Conservation (phyloP, 441 rosid species). For the Erysimum cheiri region DNA sequence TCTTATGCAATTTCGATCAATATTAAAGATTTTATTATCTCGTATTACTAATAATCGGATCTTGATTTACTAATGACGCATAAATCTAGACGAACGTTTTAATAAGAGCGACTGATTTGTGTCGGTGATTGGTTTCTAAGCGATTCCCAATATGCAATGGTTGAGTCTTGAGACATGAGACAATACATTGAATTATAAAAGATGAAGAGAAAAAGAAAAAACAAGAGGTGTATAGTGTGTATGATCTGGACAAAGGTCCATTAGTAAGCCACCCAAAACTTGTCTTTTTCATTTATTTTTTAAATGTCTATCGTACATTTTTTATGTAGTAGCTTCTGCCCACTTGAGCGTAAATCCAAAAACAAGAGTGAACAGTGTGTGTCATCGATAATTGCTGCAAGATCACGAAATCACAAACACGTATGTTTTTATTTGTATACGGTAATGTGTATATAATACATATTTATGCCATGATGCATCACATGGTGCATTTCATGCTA, state of each 20-base stretch:
- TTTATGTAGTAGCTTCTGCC: slow-evolving; percentile 38
- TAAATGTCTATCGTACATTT: slow-evolving; percentile 5
- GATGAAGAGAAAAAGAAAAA: not conserved
- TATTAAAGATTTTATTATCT: not conserved
- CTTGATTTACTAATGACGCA: slow-evolving; percentile 13
- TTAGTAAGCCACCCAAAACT: slow-evolving; percentile 46
- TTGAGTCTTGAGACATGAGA: slow-evolving; percentile 12
- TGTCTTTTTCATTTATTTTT: slow-evolving; percentile 39
- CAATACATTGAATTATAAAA: slow-evolving; percentile 25
- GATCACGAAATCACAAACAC: slow-evolving; percentile 41
- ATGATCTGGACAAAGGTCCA: slow-evolving; percentile 45
- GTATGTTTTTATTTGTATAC: slow-evolving; percentile 11
- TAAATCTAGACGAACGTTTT: slow-evolving; percentile 2
- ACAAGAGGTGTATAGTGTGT: slow-evolving; percentile 8
- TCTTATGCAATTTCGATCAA: slow-evolving; percentile 1
- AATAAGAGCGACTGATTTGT: slow-evolving; percentile 26
- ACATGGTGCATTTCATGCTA: slow-evolving; percentile 37
- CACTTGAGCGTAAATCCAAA: slow-evolving; percentile 47
- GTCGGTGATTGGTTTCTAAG: slow-evolving; percentile 41
- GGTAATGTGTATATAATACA: slow-evolving; percentile 4
- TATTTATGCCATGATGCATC: slow-evolving; percentile 32
- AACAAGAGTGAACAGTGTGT: slow-evolving; percentile 33
- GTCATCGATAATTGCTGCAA: slow-evolving; percentile 42
- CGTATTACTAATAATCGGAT: slow-evolving; percentile 14
- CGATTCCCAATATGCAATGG: slow-evolving; percentile 38